phyloP scores from a whole-genome alignment of 1,284 basidiomycete genomes.

The Cutaneotrichosporon daszewskae region DNA sequence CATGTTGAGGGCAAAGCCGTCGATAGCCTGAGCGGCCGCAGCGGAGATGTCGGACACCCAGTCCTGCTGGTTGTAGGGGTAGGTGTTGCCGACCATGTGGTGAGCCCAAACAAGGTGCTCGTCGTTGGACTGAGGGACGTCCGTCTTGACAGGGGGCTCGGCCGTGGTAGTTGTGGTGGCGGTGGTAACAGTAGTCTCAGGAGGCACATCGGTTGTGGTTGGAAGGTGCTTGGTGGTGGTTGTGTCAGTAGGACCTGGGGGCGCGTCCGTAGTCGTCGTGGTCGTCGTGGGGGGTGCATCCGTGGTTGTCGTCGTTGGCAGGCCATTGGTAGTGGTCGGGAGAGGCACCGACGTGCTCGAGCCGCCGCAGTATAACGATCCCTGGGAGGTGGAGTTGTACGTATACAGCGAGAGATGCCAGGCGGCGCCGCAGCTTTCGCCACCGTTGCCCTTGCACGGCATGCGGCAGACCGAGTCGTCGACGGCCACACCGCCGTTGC shows the following conservation, averaged over 20 bases:
- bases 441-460: conserved; percentile 32
- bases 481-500: conserved; percentile 24
- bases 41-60: conserved; percentile 45
- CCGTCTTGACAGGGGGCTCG: background rate
- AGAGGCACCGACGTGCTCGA: background rate
- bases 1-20: conserved; percentile 63
- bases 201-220: no score
- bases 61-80: conserved; percentile 35
- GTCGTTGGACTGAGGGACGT: conserved; percentile 23
- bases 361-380: background rate
- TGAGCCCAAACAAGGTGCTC: conserved; percentile 43
- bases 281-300: conserved; percentile 2
- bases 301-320: background rate
- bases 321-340: background rate
- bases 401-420: conserved; percentile 40
- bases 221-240: conserved; percentile 2
- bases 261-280: conserved; percentile 7
- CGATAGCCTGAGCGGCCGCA: conserved; percentile 48
- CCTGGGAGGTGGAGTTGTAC: background rate
- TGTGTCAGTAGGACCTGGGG: background rate
- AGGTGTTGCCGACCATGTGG: conserved; percentile 47
- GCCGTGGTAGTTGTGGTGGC: conserved; percentile 6
- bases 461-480: conserved; percentile 26
- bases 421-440: conserved; percentile 30
- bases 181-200: background rate